phyloP scores from a whole-genome alignment of 169 alveolate genomes.

The Pseudocohnilembus persalinus region DNA sequence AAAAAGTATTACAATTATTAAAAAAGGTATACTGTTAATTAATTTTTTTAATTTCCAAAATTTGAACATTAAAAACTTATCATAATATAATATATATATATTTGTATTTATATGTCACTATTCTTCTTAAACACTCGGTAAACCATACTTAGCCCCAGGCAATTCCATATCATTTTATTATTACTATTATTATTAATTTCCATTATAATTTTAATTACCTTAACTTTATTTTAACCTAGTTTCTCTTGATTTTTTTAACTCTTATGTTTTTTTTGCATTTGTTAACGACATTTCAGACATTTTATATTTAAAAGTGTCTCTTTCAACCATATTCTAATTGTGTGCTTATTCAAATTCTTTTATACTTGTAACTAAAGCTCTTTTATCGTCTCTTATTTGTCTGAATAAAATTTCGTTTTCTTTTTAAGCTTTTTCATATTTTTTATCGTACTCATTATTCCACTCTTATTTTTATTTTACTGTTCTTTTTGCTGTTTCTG shows the following conservation, averaged over 20 bases:
- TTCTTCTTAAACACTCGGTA: neutral
- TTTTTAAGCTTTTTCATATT: slow-evolving; percentile 42
- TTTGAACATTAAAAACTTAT: no score
- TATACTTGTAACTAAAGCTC: slow-evolving; percentile 38
- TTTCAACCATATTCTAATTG: slow-evolving; percentile 46
- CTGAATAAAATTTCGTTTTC: slow-evolving; percentile 63
- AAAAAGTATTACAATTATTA: no score
- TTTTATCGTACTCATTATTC: slow-evolving; percentile 46
- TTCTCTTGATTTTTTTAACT: neutral
- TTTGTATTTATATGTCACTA: no score
- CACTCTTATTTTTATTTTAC: slow-evolving; percentile 62
- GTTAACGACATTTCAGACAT: slow-evolving; percentile 48
- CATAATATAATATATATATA: no score
- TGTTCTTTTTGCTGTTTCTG: slow-evolving; percentile 57
- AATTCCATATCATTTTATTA: neutral
- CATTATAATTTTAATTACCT: no score
- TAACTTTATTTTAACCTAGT: neutral
- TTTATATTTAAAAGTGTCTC: slow-evolving; percentile 63
- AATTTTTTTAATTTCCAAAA: no score
- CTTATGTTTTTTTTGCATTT: slow-evolving; percentile 43
- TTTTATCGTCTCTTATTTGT: slow-evolving; percentile 57
- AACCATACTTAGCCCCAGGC: neutral
- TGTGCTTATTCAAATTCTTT: slow-evolving; percentile 50
- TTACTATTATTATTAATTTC: neutral
- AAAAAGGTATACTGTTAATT: no score